A percentile compares a stretch with the other conserved stretches of the same genome.
phyloP scores from a whole-genome alignment of 768 basidiomycete species.

The Coprinellus aureogranulatus region DNA sequence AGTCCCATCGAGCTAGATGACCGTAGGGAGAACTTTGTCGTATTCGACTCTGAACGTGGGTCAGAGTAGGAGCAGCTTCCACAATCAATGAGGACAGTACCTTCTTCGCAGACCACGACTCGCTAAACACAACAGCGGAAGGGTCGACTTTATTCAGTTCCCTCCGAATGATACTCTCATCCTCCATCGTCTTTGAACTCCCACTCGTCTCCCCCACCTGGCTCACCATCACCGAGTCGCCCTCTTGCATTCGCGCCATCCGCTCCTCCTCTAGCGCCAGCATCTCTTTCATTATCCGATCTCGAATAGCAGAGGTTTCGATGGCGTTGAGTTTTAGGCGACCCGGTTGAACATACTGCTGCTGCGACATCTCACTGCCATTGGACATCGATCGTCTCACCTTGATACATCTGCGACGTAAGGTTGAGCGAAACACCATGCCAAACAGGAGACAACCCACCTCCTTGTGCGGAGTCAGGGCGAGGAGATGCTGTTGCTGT shows the following conservation, averaged over 20 bases:
- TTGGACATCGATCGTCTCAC: slow-evolving; percentile 8
- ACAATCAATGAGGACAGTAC: slow-evolving; percentile 30
- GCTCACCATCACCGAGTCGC: slow-evolving; percentile 67
- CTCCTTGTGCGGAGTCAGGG: slow-evolving; percentile 13
- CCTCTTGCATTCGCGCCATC: slow-evolving; percentile 86
- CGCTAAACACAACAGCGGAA: slow-evolving; percentile 91
- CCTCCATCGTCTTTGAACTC: slow-evolving; percentile 71
- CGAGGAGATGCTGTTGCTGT: slow-evolving; percentile 19
- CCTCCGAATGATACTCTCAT: slow-evolving; percentile 88
- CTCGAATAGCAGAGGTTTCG: slow-evolving; percentile 87
- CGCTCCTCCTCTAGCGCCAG: slow-evolving; percentile 93
- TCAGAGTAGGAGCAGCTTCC: slow-evolving; percentile 2
- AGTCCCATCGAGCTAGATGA: slow-evolving; percentile 88
- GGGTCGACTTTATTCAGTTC: slow-evolving; percentile 96
- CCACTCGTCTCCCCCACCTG: slow-evolving; percentile 50
- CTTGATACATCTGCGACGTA: not conserved
- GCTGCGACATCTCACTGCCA: not conserved
- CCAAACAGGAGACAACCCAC: not conserved
- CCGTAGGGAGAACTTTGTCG: slow-evolving; percentile 93
- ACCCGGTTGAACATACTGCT: slow-evolving; percentile 19
- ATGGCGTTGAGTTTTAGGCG: slow-evolving; percentile 75
- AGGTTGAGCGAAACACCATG: not conserved
- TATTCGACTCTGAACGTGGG: slow-evolving; percentile 67
- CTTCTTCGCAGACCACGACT: slow-evolving; percentile 94
- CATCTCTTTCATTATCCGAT: slow-evolving; percentile 99